These are phyloP conservation scores for Pichia insulana DNA, from an alignment of 805 yeast species.

Conservation along the genomic window DNA sequence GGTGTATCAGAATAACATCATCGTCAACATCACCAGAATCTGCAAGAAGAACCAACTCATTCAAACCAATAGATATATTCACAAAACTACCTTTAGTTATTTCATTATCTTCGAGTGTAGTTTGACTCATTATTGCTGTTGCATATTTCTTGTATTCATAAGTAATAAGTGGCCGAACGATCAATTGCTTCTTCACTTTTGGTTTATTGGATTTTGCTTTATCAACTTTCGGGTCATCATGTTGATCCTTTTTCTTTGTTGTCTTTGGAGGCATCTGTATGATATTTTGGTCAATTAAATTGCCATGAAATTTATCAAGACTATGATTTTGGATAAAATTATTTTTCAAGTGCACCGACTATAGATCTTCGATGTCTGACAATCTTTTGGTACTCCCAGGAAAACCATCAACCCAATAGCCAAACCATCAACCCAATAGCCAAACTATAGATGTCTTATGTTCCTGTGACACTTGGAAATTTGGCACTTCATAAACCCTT, in stretches of 20 bases:
- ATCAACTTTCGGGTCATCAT: neutral
- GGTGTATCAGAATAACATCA: slow-evolving; percentile 22
- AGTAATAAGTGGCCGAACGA: slow-evolving; percentile 20
- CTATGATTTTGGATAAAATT: too few species aligned
- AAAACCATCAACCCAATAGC: too few species aligned
- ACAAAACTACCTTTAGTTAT: slow-evolving; percentile 21
- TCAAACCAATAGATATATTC: slow-evolving; percentile 20
- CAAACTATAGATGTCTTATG: too few species aligned
- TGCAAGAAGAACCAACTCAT: slow-evolving; percentile 7
- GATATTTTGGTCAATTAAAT: too few species aligned
- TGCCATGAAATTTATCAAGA: too few species aligned
- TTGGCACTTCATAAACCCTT: neutral
- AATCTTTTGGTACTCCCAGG: too few species aligned
- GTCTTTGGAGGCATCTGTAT: slow-evolving; percentile 23
- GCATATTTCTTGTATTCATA: slow-evolving; percentile 12
- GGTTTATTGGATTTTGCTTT: slow-evolving; percentile 8
- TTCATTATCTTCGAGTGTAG: slow-evolving; percentile 16
- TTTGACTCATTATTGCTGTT: slow-evolving; percentile 20
- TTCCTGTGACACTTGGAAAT: neutral
- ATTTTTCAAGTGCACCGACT: too few species aligned
- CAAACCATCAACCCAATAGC: too few species aligned
- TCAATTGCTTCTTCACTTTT: slow-evolving; percentile 18
- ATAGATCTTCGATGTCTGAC: neutral
- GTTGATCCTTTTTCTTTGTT: slow-evolving; percentile 8
- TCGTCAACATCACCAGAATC: slow-evolving; percentile 19